Percentiles rank a stretch among this genome's conserved stretches.
phyloP scores from a whole-genome alignment of 1,139 yeast genomes.

The Taphrina betulina region DNA sequence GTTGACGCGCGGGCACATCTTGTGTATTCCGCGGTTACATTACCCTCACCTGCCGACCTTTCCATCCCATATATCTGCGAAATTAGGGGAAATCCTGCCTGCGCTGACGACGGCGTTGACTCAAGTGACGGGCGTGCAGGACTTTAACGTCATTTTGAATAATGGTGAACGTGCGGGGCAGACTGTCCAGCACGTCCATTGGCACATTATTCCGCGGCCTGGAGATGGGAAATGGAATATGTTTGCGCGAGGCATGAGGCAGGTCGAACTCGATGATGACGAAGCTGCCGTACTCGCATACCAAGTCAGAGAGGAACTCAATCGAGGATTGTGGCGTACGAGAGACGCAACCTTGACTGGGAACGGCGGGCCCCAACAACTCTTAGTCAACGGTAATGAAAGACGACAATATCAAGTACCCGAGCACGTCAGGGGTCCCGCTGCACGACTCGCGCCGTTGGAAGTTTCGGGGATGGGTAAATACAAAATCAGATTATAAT shows the following conservation, averaged over 20 bases:
- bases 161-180: constrained; percentile 94
- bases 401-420: no score
- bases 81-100: constrained; percentile 74
- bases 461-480: no score
- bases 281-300: constrained; percentile 21
- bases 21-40: constrained; percentile 53
- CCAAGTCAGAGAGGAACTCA: constrained; percentile 11
- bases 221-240: constrained; percentile 46
- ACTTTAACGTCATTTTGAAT: constrained; percentile 82
- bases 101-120: constrained; percentile 74
- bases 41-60: constrained; percentile 88
- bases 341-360: constrained; percentile 2
- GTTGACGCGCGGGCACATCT: constrained; percentile 25
- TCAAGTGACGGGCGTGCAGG: constrained; percentile 64
- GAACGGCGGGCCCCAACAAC: no score
- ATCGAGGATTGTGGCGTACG: constrained; percentile 12
- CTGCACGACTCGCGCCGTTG: no score
- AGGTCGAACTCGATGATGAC: constrained; percentile 24
- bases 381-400: no score
- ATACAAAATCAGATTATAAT: no score
- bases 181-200: constrained; percentile 86
- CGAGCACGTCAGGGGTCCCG: no score
- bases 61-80: constrained; percentile 68
- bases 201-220: constrained; percentile 89
- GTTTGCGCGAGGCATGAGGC: constrained; percentile 19